A percentile compares a stretch with the other conserved stretches of the same genome.
These are phyloP conservation scores for Pythium apleroticum DNA, from an alignment of 352 stramenopile species.

Conservation along the genomic window DNA sequence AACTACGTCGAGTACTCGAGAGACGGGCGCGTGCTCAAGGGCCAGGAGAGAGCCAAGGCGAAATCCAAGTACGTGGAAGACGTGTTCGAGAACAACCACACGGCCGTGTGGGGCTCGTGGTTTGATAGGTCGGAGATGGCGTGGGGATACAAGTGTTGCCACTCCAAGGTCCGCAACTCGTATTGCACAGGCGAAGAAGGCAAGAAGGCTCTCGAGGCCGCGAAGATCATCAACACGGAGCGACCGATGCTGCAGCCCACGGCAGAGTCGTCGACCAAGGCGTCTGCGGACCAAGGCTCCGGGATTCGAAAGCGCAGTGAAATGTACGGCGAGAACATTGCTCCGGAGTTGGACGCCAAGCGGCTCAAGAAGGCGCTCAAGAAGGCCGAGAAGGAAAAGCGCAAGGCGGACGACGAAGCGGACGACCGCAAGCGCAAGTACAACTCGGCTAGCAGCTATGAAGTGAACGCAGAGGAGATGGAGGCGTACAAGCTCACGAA, in stretches of 20 bases:
- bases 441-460: constrained; percentile 88
- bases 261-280: constrained; percentile 22
- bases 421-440: constrained; percentile 93
- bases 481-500: constrained; percentile 94
- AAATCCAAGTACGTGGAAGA: constrained; percentile 99
- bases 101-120: constrained; percentile 96
- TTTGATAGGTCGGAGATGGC: constrained; percentile 92
- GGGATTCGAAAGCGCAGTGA: constrained; percentile 67
- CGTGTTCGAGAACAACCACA: constrained; percentile 96
- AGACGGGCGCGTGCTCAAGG: constrained; percentile 90
- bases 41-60: constrained; percentile 70
- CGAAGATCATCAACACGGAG: constrained; percentile 53
- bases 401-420: constrained; percentile 34
- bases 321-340: constrained; percentile 91
- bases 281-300: constrained; percentile 22
- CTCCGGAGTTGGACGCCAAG: constrained; percentile 68
- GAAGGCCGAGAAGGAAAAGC: constrained; percentile 69
- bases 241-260: constrained; percentile 46
- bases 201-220: constrained; percentile 86
- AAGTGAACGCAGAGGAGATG: constrained; percentile 96
- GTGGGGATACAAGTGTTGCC: constrained; percentile 98
- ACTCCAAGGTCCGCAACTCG: constrained; percentile 93
- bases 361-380: constrained; percentile 87
- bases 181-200: constrained; percentile 96
- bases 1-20: constrained; percentile 92